Evolutionary conservation across 768 basidiomycete genomes (phyloP).

Genomic region (Agaricus sinodeliciosus): DNA sequence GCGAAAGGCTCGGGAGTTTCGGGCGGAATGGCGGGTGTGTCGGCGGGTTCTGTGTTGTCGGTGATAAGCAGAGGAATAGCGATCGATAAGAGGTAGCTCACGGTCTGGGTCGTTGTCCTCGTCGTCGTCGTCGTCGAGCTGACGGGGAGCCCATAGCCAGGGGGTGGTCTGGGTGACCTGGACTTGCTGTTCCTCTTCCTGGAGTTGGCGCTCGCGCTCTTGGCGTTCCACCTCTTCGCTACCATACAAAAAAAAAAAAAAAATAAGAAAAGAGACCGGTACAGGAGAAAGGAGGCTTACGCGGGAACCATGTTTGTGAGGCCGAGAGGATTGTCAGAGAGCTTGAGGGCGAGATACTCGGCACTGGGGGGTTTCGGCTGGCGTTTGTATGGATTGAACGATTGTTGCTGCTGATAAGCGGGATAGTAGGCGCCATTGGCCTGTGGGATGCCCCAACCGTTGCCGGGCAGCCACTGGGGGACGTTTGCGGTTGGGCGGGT

Average conservation of each 20-base stretch:
- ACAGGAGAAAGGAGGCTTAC: constrained; percentile 30
- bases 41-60: not conserved
- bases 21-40: not conserved
- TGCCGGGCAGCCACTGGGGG: constrained; percentile 32
- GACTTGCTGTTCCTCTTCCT: constrained; percentile 13
- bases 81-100: not conserved
- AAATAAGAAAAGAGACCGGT: not conserved
- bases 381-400: constrained; percentile 60
- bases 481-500: constrained; percentile 14
- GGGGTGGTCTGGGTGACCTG: constrained; percentile 41
- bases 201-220: constrained; percentile 11
- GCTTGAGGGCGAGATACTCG: constrained; percentile 54
- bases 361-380: constrained; percentile 53
- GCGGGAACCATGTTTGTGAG: constrained; percentile 59
- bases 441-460: constrained; percentile 25
- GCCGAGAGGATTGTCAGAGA: constrained; percentile 59
- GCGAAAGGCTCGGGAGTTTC: constrained; percentile 40
- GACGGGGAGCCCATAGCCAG: constrained; percentile 67
- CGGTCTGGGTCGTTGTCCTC: constrained; percentile 16
- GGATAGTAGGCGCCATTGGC: constrained; percentile 18
- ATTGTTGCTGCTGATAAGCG: constrained; percentile 17
- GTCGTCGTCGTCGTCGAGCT: constrained; percentile 27
- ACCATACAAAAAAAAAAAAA: too few relatives aligned
- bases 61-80: constrained; percentile 7
- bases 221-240: constrained; percentile 30